phyloP scores from a whole-genome alignment of 805 yeast species.

The Spathaspora arborariae region DNA sequence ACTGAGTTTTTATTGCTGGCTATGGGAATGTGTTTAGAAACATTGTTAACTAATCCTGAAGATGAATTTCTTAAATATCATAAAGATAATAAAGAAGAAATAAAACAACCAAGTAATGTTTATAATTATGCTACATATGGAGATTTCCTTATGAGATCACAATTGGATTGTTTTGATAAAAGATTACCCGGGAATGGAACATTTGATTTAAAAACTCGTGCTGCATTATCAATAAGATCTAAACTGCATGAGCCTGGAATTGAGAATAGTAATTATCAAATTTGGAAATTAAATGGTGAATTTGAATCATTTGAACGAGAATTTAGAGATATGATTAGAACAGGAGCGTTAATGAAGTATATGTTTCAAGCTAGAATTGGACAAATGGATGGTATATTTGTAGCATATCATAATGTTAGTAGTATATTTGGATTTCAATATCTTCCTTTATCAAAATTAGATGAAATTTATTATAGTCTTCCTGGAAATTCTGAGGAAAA shows the following conservation, averaged over 20 bases:
- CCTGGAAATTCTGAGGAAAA: no score
- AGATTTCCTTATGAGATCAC: conserved; percentile 79
- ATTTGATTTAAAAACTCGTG: conserved; percentile 89
- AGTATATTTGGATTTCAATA: conserved; percentile 89
- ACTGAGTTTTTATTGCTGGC: conserved; percentile 64
- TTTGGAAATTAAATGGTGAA: conserved; percentile 56
- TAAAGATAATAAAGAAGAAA: conserved; percentile 12
- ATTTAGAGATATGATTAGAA: conserved; percentile 64
- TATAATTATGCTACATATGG: conserved; percentile 75
- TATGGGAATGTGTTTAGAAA: conserved; percentile 78
- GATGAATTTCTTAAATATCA: conserved; percentile 44
- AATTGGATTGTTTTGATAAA: conserved; percentile 76
- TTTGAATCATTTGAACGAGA: conserved; percentile 85
- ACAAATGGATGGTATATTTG: conserved; percentile 92
- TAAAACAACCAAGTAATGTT: conserved; percentile 18
- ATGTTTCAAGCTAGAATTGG: conserved; percentile 92
- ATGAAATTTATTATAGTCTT: conserved; percentile 33
- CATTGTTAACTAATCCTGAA: conserved; percentile 60
- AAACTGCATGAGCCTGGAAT: conserved; percentile 61
- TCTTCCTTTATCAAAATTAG: conserved; percentile 70
- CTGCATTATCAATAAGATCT: conserved; percentile 80
- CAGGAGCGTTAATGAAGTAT: conserved; percentile 75
- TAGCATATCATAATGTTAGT: conserved; percentile 84
- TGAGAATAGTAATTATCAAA: conserved; percentile 61
- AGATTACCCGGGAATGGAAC: conserved; percentile 86